A percentile compares a stretch with the other conserved stretches of the same genome.
phyloP scores from a whole-genome alignment of 78 protist genomes.

The Planoprotostelium fungivorum region DNA sequence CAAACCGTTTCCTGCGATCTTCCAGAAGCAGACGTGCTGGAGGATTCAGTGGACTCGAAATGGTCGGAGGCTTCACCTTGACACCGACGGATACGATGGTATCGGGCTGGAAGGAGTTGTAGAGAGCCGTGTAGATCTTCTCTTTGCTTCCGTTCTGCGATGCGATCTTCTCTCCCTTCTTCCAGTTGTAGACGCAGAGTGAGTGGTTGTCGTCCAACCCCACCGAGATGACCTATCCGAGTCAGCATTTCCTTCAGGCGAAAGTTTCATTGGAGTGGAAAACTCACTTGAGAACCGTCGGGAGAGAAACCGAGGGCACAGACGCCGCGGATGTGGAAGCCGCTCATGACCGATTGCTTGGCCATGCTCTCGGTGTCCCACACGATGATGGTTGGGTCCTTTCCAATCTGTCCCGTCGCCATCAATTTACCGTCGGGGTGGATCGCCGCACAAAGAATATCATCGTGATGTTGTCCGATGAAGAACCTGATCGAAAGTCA shows the following conservation, averaged over 20 bases:
- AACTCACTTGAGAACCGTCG: constrained; percentile 19
- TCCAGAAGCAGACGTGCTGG: constrained; percentile 49
- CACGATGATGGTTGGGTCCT: constrained; percentile 10
- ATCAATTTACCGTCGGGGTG: constrained; percentile 13
- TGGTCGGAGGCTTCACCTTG: not conserved
- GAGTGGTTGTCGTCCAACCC: constrained; percentile 47
- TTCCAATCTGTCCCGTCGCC: constrained; percentile 46
- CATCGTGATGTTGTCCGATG: constrained; percentile 5
- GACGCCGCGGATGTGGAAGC: not conserved
- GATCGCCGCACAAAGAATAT: constrained; percentile 6
- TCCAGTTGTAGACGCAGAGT: constrained; percentile 41
- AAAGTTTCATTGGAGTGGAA: not conserved
- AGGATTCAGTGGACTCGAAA: not conserved
- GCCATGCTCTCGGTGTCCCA: constrained; percentile 11
- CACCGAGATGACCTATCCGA: not conserved
- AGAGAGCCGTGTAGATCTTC: not conserved
- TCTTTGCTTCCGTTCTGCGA: not conserved
- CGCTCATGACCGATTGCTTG: constrained; percentile 8
- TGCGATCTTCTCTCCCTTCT: constrained; percentile 2
- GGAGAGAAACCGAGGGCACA: constrained; percentile 18
- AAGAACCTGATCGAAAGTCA: not conserved
- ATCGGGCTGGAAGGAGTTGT: not conserved
- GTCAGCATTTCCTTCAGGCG: not conserved
- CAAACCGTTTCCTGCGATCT: not conserved
- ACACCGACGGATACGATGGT: not conserved